These are phyloP conservation scores for Nigrograna mackinnonii DNA, from an alignment of 2,329 filamentous ascomycete species.

Conservation along the genomic window DNA sequence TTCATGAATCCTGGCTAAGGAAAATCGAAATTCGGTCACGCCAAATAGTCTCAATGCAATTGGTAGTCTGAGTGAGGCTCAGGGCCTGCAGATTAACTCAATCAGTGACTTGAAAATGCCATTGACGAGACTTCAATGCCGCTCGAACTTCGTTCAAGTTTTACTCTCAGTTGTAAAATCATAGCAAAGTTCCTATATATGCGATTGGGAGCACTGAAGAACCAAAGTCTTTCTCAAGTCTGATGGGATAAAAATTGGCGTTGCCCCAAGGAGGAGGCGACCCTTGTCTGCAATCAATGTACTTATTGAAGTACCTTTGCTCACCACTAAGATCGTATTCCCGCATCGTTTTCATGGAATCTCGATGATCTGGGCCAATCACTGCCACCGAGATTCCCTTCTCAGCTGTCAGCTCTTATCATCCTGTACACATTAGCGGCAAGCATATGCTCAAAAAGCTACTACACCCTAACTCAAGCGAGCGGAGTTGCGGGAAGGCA, in stretches of 20 bases:
- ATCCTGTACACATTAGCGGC: slow-evolving; percentile 5
- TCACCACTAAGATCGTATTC: slow-evolving; percentile 18
- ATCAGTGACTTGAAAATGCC: not conserved
- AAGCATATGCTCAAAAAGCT: slow-evolving; percentile 1
- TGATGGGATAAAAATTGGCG: not conserved
- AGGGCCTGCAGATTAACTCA: not conserved
- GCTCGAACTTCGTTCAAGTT: not conserved
- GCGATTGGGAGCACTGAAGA: not conserved
- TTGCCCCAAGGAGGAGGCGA: not conserved
- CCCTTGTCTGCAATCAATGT: slow-evolving; percentile 22
- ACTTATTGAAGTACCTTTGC: slow-evolving; percentile 17
- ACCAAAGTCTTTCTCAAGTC: not conserved
- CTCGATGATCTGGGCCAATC: slow-evolving; percentile 18
- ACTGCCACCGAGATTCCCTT: slow-evolving; percentile 4
- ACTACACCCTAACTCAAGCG: slow-evolving; percentile 5
- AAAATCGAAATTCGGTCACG: not conserved
- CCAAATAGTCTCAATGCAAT: not conserved
- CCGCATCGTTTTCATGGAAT: slow-evolving; percentile 4
- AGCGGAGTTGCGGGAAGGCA: slow-evolving; percentile 15
- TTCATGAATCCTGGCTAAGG: too few relatives aligned
- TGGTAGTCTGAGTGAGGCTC: not conserved
- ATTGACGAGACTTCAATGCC: not conserved
- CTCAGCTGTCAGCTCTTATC: slow-evolving; percentile 26
- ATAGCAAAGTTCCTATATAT: too few relatives aligned
- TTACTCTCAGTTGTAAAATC: not conserved